phyloP scores from a whole-genome alignment of 352 stramenopile species.

The Nothophytophthora sp. region DNA sequence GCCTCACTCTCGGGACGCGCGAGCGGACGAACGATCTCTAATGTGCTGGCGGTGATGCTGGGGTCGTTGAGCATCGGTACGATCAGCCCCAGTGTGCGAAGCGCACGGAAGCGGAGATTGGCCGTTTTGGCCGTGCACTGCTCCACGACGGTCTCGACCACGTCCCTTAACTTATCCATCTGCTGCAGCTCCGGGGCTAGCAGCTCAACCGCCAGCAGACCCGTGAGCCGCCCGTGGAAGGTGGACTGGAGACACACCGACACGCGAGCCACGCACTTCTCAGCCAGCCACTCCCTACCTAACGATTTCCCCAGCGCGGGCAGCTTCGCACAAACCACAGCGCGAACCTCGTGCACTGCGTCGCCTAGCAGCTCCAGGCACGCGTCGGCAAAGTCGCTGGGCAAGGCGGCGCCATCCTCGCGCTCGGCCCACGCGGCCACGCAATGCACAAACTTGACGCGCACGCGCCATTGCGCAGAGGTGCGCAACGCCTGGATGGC shows the following conservation, averaged over 20 bases:
- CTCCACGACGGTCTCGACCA: constrained; percentile 67
- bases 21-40: constrained; percentile 79
- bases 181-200: constrained; percentile 60
- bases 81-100: constrained; percentile 67
- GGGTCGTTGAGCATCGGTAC: constrained; percentile 72
- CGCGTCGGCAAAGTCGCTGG: constrained; percentile 68
- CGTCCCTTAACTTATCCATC: constrained; percentile 66
- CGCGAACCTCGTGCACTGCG: constrained; percentile 72
- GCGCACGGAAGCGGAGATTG: constrained; percentile 80
- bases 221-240: constrained; percentile 75
- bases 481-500: constrained; percentile 64
- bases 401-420: constrained; percentile 52
- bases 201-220: constrained; percentile 66
- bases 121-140: constrained; percentile 80
- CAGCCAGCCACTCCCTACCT: constrained; percentile 74
- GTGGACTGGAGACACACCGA: constrained; percentile 66
- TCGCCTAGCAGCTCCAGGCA: constrained; percentile 73
- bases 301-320: constrained; percentile 65
- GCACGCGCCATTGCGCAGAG: constrained; percentile 79
- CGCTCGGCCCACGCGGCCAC: constrained; percentile 80
- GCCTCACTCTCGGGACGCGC: constrained; percentile 57
- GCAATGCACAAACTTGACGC: constrained; percentile 87
- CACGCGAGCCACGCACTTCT: constrained; percentile 68
- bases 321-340: constrained; percentile 63
- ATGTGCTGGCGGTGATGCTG: constrained; percentile 58